Conservation (phyloP, 768 basidiomycete genomes). For the Termitomyces sp. region DNA sequence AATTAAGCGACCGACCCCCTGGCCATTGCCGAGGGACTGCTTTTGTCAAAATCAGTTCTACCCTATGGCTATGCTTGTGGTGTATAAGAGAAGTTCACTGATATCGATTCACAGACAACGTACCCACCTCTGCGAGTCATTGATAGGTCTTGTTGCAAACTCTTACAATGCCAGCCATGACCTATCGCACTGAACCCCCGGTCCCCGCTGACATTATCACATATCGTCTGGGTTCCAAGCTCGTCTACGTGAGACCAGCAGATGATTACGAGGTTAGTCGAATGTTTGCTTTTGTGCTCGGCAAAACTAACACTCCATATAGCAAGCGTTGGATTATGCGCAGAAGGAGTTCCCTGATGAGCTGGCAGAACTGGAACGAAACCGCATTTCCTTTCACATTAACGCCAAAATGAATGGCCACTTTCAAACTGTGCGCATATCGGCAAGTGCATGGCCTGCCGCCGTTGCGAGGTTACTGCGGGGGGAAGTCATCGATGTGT, state of each 20-base stretch:
- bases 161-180: conserved; percentile 14
- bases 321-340: conserved; percentile 51
- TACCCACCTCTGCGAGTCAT: too few species aligned
- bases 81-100: too few species aligned
- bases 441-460: conserved; percentile 45
- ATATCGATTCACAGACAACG: too few species aligned
- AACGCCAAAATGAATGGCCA: conserved; percentile 27
- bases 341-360: conserved; percentile 44
- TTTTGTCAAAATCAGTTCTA: too few species aligned
- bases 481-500: conserved; percentile 47
- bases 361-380: conserved; percentile 32
- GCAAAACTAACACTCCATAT: neutral
- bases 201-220: conserved; percentile 44
- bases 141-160: too few species aligned
- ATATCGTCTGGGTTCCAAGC: conserved; percentile 37
- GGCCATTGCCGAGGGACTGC: too few species aligned
- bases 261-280: conserved; percentile 37
- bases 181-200: conserved; percentile 18
- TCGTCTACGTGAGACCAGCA: conserved; percentile 51
- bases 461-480: conserved; percentile 36
- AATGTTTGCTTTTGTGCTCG: neutral
- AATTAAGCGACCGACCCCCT: too few species aligned
- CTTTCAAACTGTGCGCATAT: conserved; percentile 43
- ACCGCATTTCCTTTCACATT: conserved; percentile 43
- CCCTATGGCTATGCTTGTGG: too few species aligned